These are phyloP conservation scores for Heimioporus sp. DNA, from an alignment of 768 basidiomycete genomes.

Conservation along the genomic window DNA sequence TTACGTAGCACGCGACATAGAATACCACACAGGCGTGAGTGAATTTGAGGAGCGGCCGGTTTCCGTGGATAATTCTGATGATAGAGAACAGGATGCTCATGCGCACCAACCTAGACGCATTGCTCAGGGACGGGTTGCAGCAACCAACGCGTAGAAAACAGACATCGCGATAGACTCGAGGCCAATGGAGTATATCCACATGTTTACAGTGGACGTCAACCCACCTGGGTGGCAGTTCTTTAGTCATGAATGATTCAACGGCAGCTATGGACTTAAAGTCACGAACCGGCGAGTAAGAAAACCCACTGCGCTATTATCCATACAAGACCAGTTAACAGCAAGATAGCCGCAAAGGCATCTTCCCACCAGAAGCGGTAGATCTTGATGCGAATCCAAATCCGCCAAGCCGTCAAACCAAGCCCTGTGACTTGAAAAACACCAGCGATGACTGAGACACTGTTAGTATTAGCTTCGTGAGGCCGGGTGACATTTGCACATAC, in stretches of 20 bases:
- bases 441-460: constrained; percentile 4
- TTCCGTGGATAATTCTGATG: constrained; percentile 11
- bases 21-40: constrained; percentile 8
- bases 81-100: constrained; percentile 22
- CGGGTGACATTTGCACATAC: neutral
- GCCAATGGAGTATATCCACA: constrained; percentile 10
- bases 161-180: constrained; percentile 11
- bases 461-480: neutral
- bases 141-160: neutral
- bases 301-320: constrained; percentile 14
- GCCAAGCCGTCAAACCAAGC: constrained; percentile 14
- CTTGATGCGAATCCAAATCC: constrained; percentile 17
- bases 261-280: neutral
- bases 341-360: constrained; percentile 14
- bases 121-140: neutral
- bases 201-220: constrained; percentile 3
- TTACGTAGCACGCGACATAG: constrained; percentile 3
- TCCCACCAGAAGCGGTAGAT: constrained; percentile 20
- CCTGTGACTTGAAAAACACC: constrained; percentile 13
- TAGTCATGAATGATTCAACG: neutral
- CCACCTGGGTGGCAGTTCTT: neutral
- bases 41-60: constrained; percentile 3
- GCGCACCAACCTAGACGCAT: constrained; percentile 9
- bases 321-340: constrained; percentile 9
- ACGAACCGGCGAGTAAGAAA: constrained; percentile 5